Conservation (phyloP, 2,329 filamentous ascomycete genomes). For the Arthroderma uncinatum region DNA sequence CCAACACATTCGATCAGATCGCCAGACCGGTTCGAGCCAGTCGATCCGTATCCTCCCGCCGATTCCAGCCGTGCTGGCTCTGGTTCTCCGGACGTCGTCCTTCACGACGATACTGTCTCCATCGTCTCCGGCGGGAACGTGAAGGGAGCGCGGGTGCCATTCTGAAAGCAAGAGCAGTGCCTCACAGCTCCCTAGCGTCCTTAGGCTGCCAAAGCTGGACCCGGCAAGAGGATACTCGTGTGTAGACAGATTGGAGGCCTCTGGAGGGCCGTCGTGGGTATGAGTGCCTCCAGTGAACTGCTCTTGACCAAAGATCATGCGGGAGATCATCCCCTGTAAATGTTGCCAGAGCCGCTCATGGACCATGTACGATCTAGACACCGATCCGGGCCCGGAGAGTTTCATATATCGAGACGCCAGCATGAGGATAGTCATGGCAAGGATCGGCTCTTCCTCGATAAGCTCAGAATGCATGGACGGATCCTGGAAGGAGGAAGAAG, state of each 20-base stretch:
- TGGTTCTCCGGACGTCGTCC: constrained; percentile 35
- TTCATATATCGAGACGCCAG: constrained; percentile 71
- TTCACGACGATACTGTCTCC: constrained; percentile 44
- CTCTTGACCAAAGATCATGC: constrained; percentile 85
- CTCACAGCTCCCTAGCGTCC: constrained; percentile 65
- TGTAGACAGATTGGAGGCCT: constrained; percentile 36
- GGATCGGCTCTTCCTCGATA: constrained; percentile 75
- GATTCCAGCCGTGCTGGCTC: constrained; percentile 22
- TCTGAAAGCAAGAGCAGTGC: constrained; percentile 45
- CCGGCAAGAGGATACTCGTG: constrained; percentile 15
- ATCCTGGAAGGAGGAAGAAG: constrained; percentile 69
- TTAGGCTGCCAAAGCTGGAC: constrained; percentile 48
- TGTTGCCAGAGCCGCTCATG: constrained; percentile 86
- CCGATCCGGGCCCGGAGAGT: constrained; percentile 60
- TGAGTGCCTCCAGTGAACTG: constrained; percentile 70
- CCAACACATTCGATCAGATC: constrained; percentile 51
- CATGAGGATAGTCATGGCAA: constrained; percentile 75
- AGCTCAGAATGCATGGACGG: constrained; percentile 63
- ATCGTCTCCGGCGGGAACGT: constrained; percentile 44
- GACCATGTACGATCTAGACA: constrained; percentile 69
- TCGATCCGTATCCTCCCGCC: constrained; percentile 42
- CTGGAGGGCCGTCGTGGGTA: constrained; percentile 46
- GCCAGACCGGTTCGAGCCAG: constrained; percentile 44
- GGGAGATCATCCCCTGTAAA: constrained; percentile 76
- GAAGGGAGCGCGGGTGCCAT: constrained; percentile 46